These are phyloP conservation scores for Cnidoscolus chayamansa DNA, from an alignment of 441 rosid genomes.

Conservation along the genomic window DNA sequence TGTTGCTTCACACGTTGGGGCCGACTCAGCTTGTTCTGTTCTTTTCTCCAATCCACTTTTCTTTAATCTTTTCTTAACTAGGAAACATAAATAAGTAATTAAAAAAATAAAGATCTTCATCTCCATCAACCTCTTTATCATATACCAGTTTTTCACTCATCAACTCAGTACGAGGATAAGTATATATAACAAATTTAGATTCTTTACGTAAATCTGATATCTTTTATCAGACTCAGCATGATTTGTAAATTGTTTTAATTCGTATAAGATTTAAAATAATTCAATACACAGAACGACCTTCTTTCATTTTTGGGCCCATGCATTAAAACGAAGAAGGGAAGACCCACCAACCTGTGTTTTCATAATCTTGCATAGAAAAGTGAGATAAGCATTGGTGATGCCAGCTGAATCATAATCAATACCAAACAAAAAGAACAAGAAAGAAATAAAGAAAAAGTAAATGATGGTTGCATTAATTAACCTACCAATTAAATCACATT, in stretches of 20 bases:
- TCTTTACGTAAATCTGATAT: too few relatives aligned
- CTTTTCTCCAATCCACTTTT: background rate
- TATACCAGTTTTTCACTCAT: too few relatives aligned
- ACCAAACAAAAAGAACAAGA: too few relatives aligned
- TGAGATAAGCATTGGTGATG: background rate
- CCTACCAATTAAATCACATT: background rate
- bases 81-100: too few relatives aligned
- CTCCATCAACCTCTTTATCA: too few relatives aligned
- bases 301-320: background rate
- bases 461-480: background rate
- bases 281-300: background rate
- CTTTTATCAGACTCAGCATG: too few relatives aligned
- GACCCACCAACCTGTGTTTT: background rate
- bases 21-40: conserved; percentile 15
- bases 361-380: background rate
- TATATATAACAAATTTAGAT: too few relatives aligned
- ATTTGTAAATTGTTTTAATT: too few relatives aligned
- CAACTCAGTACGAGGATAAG: too few relatives aligned
- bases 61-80: too few relatives aligned
- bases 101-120: too few relatives aligned
- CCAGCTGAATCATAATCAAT: background rate
- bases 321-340: background rate
- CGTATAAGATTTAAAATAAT: background rate
- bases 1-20: conserved; percentile 32
- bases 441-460: background rate